A percentile compares a stretch with the other conserved stretches of the same genome.
Evolutionary conservation across 83 land plant species (phyloP).

Genomic region (Larix sibirica): DNA sequence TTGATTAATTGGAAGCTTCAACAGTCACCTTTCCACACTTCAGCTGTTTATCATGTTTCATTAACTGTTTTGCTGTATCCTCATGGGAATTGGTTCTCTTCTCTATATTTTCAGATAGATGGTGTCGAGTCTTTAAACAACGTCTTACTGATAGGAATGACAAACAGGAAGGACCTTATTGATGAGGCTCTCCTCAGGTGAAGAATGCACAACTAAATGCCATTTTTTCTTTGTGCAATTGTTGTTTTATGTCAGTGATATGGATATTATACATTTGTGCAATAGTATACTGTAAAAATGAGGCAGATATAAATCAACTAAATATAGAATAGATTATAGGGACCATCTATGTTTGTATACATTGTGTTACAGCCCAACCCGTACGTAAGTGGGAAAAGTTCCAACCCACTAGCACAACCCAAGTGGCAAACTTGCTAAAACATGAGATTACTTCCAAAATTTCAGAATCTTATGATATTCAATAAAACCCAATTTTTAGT

Average conservation of each 20-base stretch:
- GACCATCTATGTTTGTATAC: neutral
- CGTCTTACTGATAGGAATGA: slow-evolving; percentile 98
- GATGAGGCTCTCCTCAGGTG: slow-evolving; percentile 97
- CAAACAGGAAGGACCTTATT: slow-evolving; percentile 96
- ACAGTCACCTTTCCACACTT: neutral
- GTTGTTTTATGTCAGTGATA: neutral
- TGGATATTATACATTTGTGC: neutral
- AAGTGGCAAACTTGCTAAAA: too few relatives aligned
- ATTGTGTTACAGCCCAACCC: too few relatives aligned
- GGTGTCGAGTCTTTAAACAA: slow-evolving; percentile 98
- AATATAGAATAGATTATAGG: neutral
- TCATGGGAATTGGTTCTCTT: neutral
- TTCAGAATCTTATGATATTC: too few relatives aligned
- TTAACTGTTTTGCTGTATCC: neutral
- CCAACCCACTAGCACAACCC: too few relatives aligned
- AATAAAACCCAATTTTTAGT: too few relatives aligned
- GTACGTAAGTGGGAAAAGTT: too few relatives aligned
- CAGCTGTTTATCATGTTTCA: neutral
- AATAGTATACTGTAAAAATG: neutral
- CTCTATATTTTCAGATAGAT: slow-evolving; percentile 72
- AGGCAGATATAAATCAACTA: neutral
- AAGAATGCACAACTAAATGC: neutral
- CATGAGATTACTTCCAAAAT: too few relatives aligned
- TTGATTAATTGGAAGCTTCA: neutral
- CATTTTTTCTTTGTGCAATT: slow-evolving; percentile 18